Evolutionary conservation across 768 basidiomycete species (phyloP), one percentile per base, ranked within the genome.

Genomic region (Lactarius trivialis): DNA sequence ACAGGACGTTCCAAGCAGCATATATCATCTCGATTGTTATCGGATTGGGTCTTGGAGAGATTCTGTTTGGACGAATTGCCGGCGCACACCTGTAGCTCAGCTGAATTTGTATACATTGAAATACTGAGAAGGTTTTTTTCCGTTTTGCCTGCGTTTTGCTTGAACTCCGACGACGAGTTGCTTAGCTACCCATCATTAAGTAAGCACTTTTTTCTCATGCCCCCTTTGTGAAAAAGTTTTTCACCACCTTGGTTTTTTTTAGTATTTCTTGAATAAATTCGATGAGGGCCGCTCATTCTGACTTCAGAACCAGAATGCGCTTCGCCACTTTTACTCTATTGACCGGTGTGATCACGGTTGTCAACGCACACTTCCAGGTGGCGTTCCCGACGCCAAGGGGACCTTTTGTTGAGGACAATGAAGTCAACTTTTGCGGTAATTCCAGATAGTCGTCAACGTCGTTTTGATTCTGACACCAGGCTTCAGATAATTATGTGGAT

Each of bases 1-100:
- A 58, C 69, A 95, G 92, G 93, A 89, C 89, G 7, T 94, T 89
- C 74, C 85, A 93, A 67, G 86, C 81, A 5, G 86, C 82, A 30
- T 95, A 83, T 69, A 78, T 94, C 60, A 81, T 94, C 36, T 78
- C 86, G 12, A 82, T 93, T 63, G 70, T 93, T 15, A 58, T 83
- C 2, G 92, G 92, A 1, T 74, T 88, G 33, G 87, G 84, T 9
- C 71, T 88, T 19, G 93, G 92, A 12, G 93, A 95, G 75, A 72
- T 84, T 19, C 59, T 85, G 34, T 89, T 91, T 67, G 87, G 87
- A 9, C 77, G 87, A 60, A 73, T 84, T 41, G 78, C 74, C 19
- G 30, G 14, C 39, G 32, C 28, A 26, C 63, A 45, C 7, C 41
- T 56, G 24, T 67, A 67, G 36, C 56, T 37, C 26, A 17, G 19